Evolutionary conservation across 2,329 filamentous ascomycete genomes (phyloP).

Genomic region (Cercospora zeina): DNA sequence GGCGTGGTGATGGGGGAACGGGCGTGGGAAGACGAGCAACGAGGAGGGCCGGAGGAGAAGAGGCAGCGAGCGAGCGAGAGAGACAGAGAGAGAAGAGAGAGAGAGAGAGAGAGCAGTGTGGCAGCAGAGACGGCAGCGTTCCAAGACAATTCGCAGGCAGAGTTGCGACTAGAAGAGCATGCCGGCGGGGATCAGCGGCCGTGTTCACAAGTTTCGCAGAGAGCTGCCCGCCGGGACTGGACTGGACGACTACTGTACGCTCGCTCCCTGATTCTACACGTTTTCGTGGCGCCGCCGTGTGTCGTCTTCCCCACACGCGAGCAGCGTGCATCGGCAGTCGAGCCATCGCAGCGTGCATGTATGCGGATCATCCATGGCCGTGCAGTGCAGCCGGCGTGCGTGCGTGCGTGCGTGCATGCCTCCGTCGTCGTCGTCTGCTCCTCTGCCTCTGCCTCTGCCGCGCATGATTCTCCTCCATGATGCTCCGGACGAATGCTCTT

Average conservation of each 20-base stretch:
- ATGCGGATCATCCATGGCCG: conserved; percentile 4
- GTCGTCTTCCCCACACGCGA: neutral
- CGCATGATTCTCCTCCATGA: too few species aligned
- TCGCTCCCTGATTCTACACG: too few species aligned
- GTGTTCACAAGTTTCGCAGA: conserved; percentile 12
- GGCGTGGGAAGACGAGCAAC: neutral
- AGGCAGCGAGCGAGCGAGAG: too few species aligned
- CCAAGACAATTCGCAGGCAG: conserved; percentile 17
- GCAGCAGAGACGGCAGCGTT: conserved; percentile 8
- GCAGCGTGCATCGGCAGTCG: neutral
- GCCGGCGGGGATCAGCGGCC: conserved; percentile 12
- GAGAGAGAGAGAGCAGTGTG: neutral
- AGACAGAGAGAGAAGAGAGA: neutral
- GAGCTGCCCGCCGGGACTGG: conserved; percentile 2
- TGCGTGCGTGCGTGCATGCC: neutral
- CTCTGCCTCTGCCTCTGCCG: too few species aligned
- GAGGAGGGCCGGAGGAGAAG: neutral
- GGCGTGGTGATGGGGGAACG: neutral
- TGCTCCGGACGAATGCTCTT: too few species aligned
- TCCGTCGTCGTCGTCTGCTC: neutral
- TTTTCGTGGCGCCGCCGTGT: conserved; percentile 4
- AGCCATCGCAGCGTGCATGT: conserved; percentile 5
- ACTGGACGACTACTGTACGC: neutral
- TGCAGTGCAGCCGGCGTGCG: conserved; percentile 3
- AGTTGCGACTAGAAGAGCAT: conserved; percentile 9